Conservation (phyloP, 2,329 filamentous ascomycete genomes). For the Pseudogymnoascus sp. region DNA sequence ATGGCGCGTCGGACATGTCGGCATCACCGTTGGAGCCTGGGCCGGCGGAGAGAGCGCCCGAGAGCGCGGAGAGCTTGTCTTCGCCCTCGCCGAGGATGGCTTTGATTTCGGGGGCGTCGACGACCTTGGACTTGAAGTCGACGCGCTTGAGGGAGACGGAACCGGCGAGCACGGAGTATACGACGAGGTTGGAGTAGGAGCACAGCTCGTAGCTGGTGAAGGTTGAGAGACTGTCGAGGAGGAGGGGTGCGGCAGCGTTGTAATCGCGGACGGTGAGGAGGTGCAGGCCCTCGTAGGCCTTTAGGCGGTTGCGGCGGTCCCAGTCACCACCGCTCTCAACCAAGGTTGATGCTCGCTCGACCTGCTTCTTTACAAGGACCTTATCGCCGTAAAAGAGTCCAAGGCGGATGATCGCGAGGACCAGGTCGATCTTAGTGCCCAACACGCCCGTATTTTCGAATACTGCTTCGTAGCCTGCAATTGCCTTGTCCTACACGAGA, state of each 20-base stretch:
- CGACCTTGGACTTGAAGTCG: constrained; percentile 98
- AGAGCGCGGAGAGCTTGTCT: constrained; percentile 76
- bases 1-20: constrained; percentile 43
- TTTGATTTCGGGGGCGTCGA: constrained; percentile 96
- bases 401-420: constrained; percentile 91
- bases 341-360: constrained; percentile 80
- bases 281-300: constrained; percentile 95
- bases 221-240: constrained; percentile 93
- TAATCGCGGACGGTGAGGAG: constrained; percentile 88
- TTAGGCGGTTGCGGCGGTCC: constrained; percentile 95
- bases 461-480: constrained; percentile 83
- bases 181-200: constrained; percentile 88
- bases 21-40: constrained; percentile 70
- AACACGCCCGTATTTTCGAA: constrained; percentile 97
- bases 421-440: constrained; percentile 93
- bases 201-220: constrained; percentile 99
- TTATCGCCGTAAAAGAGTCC: constrained; percentile 95
- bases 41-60: constrained; percentile 72
- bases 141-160: constrained; percentile 92
- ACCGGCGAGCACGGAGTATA: constrained; percentile 91
- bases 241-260: constrained; percentile 77
- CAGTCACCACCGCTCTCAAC: constrained; percentile 96
- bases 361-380: constrained; percentile 82
- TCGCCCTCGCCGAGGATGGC: constrained; percentile 86
- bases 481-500: constrained; percentile 70